These are phyloP conservation scores for Closterium sp. DNA, from an alignment of 139 green algal genomes.

Conservation along the genomic window DNA sequence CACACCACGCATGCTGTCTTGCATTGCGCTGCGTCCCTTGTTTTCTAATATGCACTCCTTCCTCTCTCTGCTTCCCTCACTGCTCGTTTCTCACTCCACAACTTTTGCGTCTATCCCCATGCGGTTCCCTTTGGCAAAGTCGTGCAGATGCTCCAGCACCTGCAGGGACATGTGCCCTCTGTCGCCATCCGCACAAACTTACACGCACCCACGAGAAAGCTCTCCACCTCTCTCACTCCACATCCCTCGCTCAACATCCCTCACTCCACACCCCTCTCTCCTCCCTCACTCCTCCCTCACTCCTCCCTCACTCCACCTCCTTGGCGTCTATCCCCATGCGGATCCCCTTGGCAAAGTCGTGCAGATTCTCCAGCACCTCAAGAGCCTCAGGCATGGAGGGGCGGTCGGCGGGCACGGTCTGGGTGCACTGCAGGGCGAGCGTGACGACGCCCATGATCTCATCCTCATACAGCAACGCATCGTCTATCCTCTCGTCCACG, in stretches of 20 bases:
- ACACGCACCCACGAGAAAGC: too few species aligned
- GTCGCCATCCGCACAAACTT: too few species aligned
- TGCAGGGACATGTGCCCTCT: neutral
- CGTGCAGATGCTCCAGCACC: conserved; percentile 22
- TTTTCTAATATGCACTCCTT: too few species aligned
- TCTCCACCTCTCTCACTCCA: too few species aligned
- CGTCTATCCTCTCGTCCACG: neutral
- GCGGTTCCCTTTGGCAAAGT: neutral
- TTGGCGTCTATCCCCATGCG: neutral
- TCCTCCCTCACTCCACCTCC: neutral
- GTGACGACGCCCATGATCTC: conserved; percentile 13
- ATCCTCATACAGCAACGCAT: neutral
- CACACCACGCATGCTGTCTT: too few species aligned
- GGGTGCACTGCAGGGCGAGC: neutral
- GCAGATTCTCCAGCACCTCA: conserved; percentile 14
- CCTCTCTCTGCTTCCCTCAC: too few species aligned
- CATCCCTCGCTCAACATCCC: too few species aligned
- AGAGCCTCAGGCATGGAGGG: conserved; percentile 22
- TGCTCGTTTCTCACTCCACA: neutral
- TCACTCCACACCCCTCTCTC: too few species aligned
- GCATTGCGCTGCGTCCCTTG: too few species aligned
- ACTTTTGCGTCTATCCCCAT: neutral
- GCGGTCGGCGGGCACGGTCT: neutral
- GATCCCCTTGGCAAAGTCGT: conserved; percentile 13
- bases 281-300: too few species aligned